Base-by-base conservation (phyloP, 163 green algal genomes). In the Smithsoniella earleae region DNA sequence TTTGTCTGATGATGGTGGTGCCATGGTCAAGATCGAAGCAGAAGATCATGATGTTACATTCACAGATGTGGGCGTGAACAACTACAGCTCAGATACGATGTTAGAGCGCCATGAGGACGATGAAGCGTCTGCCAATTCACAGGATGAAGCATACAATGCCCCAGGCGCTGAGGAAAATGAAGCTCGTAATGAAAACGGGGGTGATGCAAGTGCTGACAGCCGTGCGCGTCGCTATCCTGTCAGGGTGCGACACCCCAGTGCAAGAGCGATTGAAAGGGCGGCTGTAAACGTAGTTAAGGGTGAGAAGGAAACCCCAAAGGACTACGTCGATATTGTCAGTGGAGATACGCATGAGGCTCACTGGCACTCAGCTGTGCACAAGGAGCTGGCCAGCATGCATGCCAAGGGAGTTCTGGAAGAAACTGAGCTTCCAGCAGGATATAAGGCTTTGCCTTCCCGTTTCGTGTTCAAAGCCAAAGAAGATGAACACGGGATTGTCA, bases 391-490 rank as follows among this genome's bases (percentile, higher is more conserved):
- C 2, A 78, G 74, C 6, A 36, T 84, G 0, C n/a, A 62, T 18
- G n/a, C 44, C 1, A 80, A 79, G 34, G 37, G 37, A 38, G 83
- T 77, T 2, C 10, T 13, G 10, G 80, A 74, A 73, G 25, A 31
- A 2, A 62, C 81, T 3, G 4, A 74, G 13, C 3, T 66, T 1
- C 79, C 78, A 34, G 20, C 44, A 2, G 72, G 79, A 22, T 46
- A 66, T 2, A 80, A 73, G 18, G 27, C 73, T 27, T 76, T 87
- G 2, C 75, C 78, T 40, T 34, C 69, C 10, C 84, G 82, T 66
- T 86, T 79, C 75, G 80, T 86, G 0, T 81, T 77, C 66, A 88
- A 85, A 74, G 28, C 82, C 36, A 88, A 86, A 77, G 52, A 74
- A 0, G 77, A 82, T 34, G n/a, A 5, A 13, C 20, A 36, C 25